Base-by-base conservation (phyloP, 257 asterid genomes). In the Solanum gracilifrons region DNA sequence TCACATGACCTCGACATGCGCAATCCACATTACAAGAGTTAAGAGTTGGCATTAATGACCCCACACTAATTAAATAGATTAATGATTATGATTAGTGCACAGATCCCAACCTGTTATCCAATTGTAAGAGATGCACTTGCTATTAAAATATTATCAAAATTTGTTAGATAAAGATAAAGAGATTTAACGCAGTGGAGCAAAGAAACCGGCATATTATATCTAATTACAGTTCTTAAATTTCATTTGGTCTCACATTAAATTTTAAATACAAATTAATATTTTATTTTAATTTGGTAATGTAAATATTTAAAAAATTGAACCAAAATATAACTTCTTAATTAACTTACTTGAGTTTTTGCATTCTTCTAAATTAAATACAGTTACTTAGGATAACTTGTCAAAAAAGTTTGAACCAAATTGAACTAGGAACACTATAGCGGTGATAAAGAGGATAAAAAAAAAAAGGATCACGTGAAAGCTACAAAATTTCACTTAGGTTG, bases 1-100 rank as follows among this genome's bases (percentile, higher is more conserved):
- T 35, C 82, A 74, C 82, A 2, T 74, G 82, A 35, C 31, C 51
- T 35, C 29, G 29, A 48, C 41, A 48, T 48, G 31, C 69, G 68
- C 21, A 82, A 48, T 82, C 85, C 69, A 82, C 69, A 82, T 82
- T 8, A 6, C 79, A 29, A 27, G 69, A 82, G 16, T 29, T 8
- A 73, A 13, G 68, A 46, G 85, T 31, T 82, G 69, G 85, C 85
- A 82, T 5, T 64, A n/a, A 2, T 48, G 69, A 31, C 43, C 43
- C 69, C 85, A 48, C 68, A 15, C 37, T 20, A 46, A 16, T 31
- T 82, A 82, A 36, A 27, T 83, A 25, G 64, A 86, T 84, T 20
- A 74, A 87, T 64, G 37, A 85, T 58, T 73, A 92, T 93, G 91
- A 92, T 93, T 94, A 89, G 85, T 27, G 91, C 95, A 93, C 95